Evolutionary conservation across 768 basidiomycete genomes (phyloP), one percentile per base, ranked within the genome.

Genomic region (Mycena capillaripes): DNA sequence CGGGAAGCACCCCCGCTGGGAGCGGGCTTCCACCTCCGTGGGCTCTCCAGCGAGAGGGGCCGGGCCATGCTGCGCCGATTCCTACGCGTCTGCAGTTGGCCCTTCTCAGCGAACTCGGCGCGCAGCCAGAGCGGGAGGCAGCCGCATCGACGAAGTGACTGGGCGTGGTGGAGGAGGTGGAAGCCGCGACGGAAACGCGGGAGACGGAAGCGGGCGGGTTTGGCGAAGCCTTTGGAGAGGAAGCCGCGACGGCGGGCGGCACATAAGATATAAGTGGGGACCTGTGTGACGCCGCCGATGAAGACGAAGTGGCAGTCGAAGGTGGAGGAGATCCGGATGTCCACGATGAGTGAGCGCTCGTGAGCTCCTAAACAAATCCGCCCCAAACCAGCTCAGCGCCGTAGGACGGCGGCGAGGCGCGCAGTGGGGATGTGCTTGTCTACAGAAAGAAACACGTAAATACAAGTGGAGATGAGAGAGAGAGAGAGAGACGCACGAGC

Each of bases 21-120:
- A 95, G 80, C 5, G 94, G 92, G 19, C 88, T 89, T 90, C 92
- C 92, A 95, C 80, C 88, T 80, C 27, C 89, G 85, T 2, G 91
- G 92, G 1, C 81, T 82, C 50, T 83, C 82, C 11, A 86, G 78
- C 27, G 87, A 88, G 58, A 92, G 70, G 5, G 92, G 88, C 23
- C 93, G 86, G 36, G 80, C 75, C 19, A 38, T 50, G 50, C 72
- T 73, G 66, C 79, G 83, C 34, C 79, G 77, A 25, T 78, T 79
- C 58, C 81, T 76, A 21, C 83, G 78, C 10, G 81, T 83, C 73
- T 78, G 77, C 5, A 81, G 80, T 53, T 79, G 72, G 14, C 70
- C 59, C 5, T 62, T 61, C 46, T 50, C 57, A 3, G 50, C 42
- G 38, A 75, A 29, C 62, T 42, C n/a, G 3, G 10, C 14, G 50